Evolutionary conservation across 176 grass and related monocot genomes (phyloP).

Genomic region (Lolium rigidum): DNA sequence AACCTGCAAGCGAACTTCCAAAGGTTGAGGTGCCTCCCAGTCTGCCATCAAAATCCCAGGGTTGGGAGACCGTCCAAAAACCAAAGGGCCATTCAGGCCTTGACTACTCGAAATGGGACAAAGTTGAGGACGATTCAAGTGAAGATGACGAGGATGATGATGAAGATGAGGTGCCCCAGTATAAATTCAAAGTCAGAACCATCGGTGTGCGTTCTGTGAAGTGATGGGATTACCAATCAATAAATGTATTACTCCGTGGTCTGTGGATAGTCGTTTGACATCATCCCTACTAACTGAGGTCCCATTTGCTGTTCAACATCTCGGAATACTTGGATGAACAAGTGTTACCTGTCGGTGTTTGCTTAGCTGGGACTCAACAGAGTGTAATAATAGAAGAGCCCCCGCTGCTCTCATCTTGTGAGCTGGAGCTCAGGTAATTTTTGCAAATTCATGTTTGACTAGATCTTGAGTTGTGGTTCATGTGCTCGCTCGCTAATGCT

Average conservation of each 20-base stretch:
- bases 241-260: neutral
- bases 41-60: conserved; percentile 46
- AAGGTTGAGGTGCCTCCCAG: conserved; percentile 26
- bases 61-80: conserved; percentile 76
- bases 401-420: neutral
- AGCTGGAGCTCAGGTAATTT: conserved; percentile 37
- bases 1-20: conserved; percentile 22
- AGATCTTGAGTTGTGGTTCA: neutral
- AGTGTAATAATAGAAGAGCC: neutral
- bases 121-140: conserved; percentile 79
- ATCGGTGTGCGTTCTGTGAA: conserved; percentile 76
- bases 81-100: conserved; percentile 91
- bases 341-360: neutral
- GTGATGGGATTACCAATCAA: conserved; percentile 33
- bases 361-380: neutral
- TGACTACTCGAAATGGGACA: conserved; percentile 97
- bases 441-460: neutral
- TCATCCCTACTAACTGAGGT: conserved; percentile 19
- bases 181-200: conserved; percentile 82
- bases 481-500: neutral
- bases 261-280: conserved; percentile 30
- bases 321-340: conserved; percentile 16
- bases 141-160: conserved; percentile 84
- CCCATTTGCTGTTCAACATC: neutral
- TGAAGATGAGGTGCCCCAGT: conserved; percentile 68